Conservation (phyloP, 371 early-diverging fungal genomes). For the Mucor lusitanicus region DNA sequence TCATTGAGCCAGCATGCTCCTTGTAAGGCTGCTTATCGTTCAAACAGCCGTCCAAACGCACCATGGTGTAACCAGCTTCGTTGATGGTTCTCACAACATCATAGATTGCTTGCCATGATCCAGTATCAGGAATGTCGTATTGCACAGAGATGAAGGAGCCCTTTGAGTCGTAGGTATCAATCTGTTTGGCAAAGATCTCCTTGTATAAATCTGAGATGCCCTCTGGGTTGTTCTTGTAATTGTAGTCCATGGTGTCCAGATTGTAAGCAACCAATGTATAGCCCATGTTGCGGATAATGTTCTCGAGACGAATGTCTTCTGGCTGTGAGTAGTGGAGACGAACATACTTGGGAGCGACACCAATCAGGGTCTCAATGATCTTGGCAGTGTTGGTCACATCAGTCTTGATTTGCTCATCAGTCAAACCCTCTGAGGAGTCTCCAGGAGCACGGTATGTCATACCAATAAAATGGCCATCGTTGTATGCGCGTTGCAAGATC, state of each 20-base stretch:
- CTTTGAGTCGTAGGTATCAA: conserved; percentile 57
- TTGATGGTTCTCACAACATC: conserved; percentile 51
- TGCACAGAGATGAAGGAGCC: conserved; percentile 56
- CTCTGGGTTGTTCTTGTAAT: conserved; percentile 40
- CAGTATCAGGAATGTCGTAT: conserved; percentile 58
- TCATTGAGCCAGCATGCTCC: conserved; percentile 33
- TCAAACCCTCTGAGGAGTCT: conserved; percentile 45
- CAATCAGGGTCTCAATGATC: conserved; percentile 51
- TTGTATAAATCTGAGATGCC: conserved; percentile 46
- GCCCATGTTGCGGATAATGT: conserved; percentile 48
- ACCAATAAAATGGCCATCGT: conserved; percentile 59
- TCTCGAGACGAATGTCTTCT: conserved; percentile 45
- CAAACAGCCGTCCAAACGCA: conserved; percentile 56
- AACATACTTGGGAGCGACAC: conserved; percentile 53
- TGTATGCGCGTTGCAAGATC: conserved; percentile 55
- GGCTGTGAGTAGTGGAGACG: conserved; percentile 54
- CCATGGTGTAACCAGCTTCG: conserved; percentile 56
- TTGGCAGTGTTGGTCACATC: conserved; percentile 54
- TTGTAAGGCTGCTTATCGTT: conserved; percentile 58
- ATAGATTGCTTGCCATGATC: conserved; percentile 48
- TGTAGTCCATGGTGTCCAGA: conserved; percentile 55
- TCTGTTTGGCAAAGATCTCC: conserved; percentile 47
- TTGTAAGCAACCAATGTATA: conserved; percentile 54
- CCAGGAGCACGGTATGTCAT: conserved; percentile 60
- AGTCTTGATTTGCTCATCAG: conserved; percentile 48